Percentiles rank a stretch among this genome's conserved stretches.
These are phyloP conservation scores for Colletotrichum sp. DNA, from an alignment of 2,329 filamentous ascomycete genomes.

Conservation along the genomic window DNA sequence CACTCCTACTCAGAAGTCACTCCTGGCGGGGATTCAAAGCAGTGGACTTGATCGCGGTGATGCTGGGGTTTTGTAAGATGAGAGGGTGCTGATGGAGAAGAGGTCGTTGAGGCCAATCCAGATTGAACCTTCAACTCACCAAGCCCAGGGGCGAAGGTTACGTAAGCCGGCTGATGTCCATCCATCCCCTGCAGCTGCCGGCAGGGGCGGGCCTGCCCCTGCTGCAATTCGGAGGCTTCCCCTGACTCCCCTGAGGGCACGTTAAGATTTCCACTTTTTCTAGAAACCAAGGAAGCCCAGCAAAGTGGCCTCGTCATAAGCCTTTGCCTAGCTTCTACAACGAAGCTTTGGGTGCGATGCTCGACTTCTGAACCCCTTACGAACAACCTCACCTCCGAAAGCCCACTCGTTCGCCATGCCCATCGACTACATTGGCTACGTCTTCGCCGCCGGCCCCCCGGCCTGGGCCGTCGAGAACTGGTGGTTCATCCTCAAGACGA, in stretches of 20 bases:
- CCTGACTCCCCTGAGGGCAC: neutral
- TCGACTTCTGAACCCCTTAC: neutral
- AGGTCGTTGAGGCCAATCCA: neutral
- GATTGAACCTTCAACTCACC: neutral
- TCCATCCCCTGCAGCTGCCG: neutral
- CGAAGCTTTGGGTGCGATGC: neutral
- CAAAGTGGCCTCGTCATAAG: neutral
- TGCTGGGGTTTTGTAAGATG: neutral
- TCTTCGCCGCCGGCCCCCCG: conserved; percentile 55
- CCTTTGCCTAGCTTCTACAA: neutral
- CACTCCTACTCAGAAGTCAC: neutral
- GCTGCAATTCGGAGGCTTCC: neutral
- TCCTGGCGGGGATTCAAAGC: too few relatives aligned
- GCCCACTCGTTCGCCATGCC: conserved; percentile 48
- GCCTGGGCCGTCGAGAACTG: conserved; percentile 51
- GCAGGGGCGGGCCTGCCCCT: conserved; percentile 3
- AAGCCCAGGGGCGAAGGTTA: neutral
- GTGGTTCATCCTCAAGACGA: conserved; percentile 45
- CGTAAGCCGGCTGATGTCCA: neutral
- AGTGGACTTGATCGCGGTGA: neutral
- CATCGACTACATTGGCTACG: conserved; percentile 53
- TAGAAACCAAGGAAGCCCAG: conserved; percentile 7
- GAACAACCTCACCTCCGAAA: neutral
- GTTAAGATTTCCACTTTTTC: conserved; percentile 7
- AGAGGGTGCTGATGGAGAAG: neutral